phyloP scores from a whole-genome alignment of 805 yeast genomes.

The Ogataea henricii region DNA sequence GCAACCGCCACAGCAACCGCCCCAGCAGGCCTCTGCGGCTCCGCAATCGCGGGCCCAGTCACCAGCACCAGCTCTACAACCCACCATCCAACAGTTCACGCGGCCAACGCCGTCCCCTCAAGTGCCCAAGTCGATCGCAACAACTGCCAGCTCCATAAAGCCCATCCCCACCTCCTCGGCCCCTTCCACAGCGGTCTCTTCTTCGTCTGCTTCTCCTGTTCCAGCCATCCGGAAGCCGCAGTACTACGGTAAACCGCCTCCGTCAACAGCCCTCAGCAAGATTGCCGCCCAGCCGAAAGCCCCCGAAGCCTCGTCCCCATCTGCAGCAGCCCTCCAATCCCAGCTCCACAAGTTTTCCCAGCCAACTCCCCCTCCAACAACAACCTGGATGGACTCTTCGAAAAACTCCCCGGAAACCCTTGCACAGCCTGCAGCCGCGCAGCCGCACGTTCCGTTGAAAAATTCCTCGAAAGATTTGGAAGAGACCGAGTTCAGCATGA shows the following conservation, averaged over 20 bases:
- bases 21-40: no score
- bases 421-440: conserved; percentile 3
- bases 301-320: conserved; percentile 5
- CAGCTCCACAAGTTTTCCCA: conserved; percentile 22
- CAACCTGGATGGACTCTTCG: conserved; percentile 4
- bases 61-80: background rate
- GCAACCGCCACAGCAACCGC: no score
- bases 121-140: conserved; percentile 18
- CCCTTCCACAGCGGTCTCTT: conserved; percentile 2
- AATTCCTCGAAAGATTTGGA: conserved; percentile 9
- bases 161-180: conserved; percentile 12
- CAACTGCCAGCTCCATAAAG: conserved; percentile 22
- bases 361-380: conserved; percentile 19
- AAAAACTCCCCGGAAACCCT: background rate
- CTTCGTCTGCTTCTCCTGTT: conserved; percentile 24
- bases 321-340: conserved; percentile 10
- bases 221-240: conserved; percentile 31
- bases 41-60: no score
- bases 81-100: conserved; percentile 16
- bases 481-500: conserved; percentile 24
- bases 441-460: conserved; percentile 2
- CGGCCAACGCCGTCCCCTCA: conserved; percentile 12
- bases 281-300: background rate
- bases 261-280: conserved; percentile 10
- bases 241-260: conserved; percentile 28